These are phyloP conservation scores for Mimosa pudica DNA, from an alignment of 306 rosid genomes.

Conservation along the genomic window DNA sequence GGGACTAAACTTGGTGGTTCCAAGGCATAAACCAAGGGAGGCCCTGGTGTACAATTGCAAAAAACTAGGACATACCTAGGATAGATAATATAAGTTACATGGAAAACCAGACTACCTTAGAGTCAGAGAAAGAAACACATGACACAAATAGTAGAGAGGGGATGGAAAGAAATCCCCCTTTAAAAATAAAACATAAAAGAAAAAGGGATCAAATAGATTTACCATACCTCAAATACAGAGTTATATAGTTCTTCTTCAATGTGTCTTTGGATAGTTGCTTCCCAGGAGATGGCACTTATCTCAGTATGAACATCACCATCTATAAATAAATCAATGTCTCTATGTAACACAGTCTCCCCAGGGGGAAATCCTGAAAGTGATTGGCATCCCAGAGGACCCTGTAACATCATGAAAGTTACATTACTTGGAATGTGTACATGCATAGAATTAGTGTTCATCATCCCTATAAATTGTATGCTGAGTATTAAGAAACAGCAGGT, in stretches of 20 bases:
- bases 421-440: constrained; percentile 29
- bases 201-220: constrained; percentile 3
- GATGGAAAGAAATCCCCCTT: constrained; percentile 13
- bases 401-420: constrained; percentile 48
- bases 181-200: constrained; percentile 1
- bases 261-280: constrained; percentile 89
- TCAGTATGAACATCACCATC: constrained; percentile 68
- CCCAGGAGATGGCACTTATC: constrained; percentile 86
- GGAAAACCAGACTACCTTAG: not conserved
- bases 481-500: constrained; percentile 23
- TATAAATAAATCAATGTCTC: constrained; percentile 70
- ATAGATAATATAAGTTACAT: not conserved
- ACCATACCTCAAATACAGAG: constrained; percentile 71
- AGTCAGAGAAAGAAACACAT: not conserved
- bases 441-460: constrained; percentile 13
- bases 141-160: not conserved
- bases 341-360: constrained; percentile 63
- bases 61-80: not conserved
- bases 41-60: not conserved
- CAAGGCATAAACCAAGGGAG: not conserved
- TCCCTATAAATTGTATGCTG: not conserved
- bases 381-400: constrained; percentile 98
- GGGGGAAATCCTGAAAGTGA: constrained; percentile 67
- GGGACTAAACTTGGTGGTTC: not conserved
- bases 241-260: constrained; percentile 84